Conservation (phyloP, 2,329 filamentous ascomycete genomes). For the Sarocladium oryzae region DNA sequence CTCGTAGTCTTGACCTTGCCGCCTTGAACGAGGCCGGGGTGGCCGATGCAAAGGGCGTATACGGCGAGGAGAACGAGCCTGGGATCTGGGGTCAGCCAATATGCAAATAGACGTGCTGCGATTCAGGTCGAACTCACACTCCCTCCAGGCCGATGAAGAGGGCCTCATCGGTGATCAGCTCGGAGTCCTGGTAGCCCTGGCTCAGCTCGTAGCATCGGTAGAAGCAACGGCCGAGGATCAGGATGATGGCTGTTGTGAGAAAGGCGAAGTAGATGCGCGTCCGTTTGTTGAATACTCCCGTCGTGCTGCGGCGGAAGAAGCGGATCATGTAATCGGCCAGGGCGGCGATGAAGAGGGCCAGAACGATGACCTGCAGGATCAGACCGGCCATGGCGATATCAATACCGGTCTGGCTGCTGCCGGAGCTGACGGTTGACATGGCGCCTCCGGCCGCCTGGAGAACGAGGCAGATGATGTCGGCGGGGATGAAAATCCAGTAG, state of each 20-base stretch:
- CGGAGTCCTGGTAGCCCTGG: constrained; percentile 49
- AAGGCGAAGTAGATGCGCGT: constrained; percentile 43
- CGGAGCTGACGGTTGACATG: constrained; percentile 37
- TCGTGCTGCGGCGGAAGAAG: constrained; percentile 22
- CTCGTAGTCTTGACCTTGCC: neutral
- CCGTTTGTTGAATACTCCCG: constrained; percentile 14
- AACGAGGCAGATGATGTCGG: constrained; percentile 47
- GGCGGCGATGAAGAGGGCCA: constrained; percentile 43
- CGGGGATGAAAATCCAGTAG: constrained; percentile 43
- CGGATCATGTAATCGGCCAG: constrained; percentile 42
- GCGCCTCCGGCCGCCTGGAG: constrained; percentile 51
- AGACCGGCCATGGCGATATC: constrained; percentile 42
- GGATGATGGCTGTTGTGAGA: constrained; percentile 45
- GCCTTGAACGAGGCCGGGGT: constrained; percentile 27
- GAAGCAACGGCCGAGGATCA: constrained; percentile 54
- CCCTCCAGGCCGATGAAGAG: constrained; percentile 50
- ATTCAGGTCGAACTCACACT: too few species aligned
- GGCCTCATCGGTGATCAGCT: constrained; percentile 43
- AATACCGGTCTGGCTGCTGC: constrained; percentile 35
- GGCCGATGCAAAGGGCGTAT: constrained; percentile 29
- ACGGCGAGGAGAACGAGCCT: constrained; percentile 30
- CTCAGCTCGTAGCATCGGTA: constrained; percentile 61
- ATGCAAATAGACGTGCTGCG: too few species aligned
- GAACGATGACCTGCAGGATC: constrained; percentile 49
- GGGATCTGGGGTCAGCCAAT: too few species aligned